These are phyloP conservation scores for Areca catechu DNA, from an alignment of 176 grass and related monocot species.

Conservation along the genomic window DNA sequence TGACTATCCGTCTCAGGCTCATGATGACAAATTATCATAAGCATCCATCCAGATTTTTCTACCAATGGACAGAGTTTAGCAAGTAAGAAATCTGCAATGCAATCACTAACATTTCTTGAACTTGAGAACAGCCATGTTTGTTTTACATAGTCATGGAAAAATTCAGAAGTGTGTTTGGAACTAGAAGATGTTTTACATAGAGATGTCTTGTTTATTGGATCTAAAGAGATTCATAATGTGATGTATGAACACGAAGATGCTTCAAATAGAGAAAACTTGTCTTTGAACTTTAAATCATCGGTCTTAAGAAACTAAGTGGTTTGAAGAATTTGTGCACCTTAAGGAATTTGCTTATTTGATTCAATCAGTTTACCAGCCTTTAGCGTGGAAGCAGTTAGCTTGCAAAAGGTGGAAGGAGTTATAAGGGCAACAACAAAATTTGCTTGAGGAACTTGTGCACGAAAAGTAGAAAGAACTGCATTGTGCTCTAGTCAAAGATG, in stretches of 20 bases:
- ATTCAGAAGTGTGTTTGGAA: no score
- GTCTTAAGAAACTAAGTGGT: neutral
- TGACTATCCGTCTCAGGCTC: constrained; percentile 81
- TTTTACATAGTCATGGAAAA: no score
- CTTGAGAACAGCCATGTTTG: no score
- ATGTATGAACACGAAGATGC: no score
- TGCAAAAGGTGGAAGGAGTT: constrained; percentile 42
- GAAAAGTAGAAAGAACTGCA: constrained; percentile 49
- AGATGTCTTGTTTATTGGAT: no score
- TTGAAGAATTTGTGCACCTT: constrained; percentile 1
- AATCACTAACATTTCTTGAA: no score
- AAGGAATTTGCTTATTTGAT: neutral
- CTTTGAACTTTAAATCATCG: neutral
- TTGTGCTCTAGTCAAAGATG: constrained; percentile 51
- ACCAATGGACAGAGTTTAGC: constrained; percentile 48
- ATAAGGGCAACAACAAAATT: constrained; percentile 76
- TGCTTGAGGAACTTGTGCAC: constrained; percentile 51
- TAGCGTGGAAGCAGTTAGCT: constrained; percentile 40
- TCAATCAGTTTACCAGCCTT: constrained; percentile 62
- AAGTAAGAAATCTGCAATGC: constrained; percentile 26
- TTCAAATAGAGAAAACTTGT: no score
- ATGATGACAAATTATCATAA: constrained; percentile 59
- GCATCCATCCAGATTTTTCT: constrained; percentile 85
- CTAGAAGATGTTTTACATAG: no score
- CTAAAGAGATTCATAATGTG: no score